Evolutionary conservation across 192 early-diverging fungal species (phyloP).

Genomic region (Coemansia sp.): DNA sequence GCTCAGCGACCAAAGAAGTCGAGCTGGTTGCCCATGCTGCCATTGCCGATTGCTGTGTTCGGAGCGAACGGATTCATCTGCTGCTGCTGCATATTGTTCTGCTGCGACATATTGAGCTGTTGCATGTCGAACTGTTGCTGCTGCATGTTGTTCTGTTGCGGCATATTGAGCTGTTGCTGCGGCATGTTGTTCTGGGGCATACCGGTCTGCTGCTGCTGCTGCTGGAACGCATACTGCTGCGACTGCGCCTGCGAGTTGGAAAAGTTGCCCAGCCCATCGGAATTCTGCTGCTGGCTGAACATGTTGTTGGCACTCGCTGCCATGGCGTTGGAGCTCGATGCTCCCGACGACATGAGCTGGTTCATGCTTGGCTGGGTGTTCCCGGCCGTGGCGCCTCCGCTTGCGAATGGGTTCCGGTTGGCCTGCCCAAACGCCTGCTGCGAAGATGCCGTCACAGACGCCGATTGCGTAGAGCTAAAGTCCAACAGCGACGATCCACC

Average conservation of each 20-base stretch:
- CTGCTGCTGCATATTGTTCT: slow-evolving; percentile 14
- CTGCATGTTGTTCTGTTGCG: slow-evolving; percentile 11
- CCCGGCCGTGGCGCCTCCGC: background rate
- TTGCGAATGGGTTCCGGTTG: slow-evolving; percentile 47
- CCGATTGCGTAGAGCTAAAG: slow-evolving; percentile 24
- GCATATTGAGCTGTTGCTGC: background rate
- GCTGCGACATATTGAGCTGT: slow-evolving; percentile 14
- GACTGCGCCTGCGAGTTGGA: slow-evolving; percentile 1
- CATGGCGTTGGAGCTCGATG: slow-evolving; percentile 1
- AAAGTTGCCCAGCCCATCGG: background rate
- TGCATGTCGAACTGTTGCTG: slow-evolving; percentile 16
- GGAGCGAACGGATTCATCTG: slow-evolving; percentile 42
- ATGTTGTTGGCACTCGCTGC: background rate
- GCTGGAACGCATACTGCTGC: background rate
- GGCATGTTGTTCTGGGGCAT: background rate
- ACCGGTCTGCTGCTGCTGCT: background rate
- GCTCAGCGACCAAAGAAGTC: slow-evolving; percentile 38
- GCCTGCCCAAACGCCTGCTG: slow-evolving; percentile 41
- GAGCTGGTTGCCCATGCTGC: slow-evolving; percentile 22
- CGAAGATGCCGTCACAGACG: slow-evolving; percentile 12
- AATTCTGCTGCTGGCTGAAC: slow-evolving; percentile 27
- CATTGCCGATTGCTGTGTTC: slow-evolving; percentile 5
- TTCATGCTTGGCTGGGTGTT: slow-evolving; percentile 32
- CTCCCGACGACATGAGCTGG: slow-evolving; percentile 33
- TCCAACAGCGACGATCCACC: slow-evolving; percentile 33